Evolutionary conservation across 73 alveolate species (phyloP).

Genomic region (Diophrys appendiculata): DNA sequence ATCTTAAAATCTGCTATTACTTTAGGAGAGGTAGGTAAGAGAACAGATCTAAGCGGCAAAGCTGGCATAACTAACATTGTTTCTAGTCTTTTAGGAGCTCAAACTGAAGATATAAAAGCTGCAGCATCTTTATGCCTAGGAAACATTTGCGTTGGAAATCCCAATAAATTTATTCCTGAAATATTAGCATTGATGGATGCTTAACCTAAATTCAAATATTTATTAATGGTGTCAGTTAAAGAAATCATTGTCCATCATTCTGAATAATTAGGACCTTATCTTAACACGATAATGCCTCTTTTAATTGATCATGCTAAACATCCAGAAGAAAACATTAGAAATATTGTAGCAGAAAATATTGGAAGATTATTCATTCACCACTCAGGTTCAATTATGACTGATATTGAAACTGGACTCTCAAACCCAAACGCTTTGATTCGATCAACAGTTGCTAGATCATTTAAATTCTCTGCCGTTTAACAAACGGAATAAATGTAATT

Average conservation of each 20-base stretch:
- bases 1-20: conserved; percentile 50
- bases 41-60: conserved; percentile 45
- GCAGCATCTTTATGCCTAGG: conserved; percentile 87
- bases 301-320: conserved; percentile 67
- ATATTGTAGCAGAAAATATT: conserved; percentile 76
- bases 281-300: conserved; percentile 54
- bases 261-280: conserved; percentile 57
- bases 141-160: conserved; percentile 74
- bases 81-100: conserved; percentile 48
- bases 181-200: conserved; percentile 65
- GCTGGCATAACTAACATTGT: conserved; percentile 22
- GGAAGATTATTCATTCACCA: conserved; percentile 72
- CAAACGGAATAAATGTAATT: conserved; percentile 45
- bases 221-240: conserved; percentile 67
- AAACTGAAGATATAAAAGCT: conserved; percentile 63
- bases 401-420: conserved; percentile 26
- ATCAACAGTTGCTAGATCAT: conserved; percentile 60
- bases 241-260: conserved; percentile 69
- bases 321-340: conserved; percentile 75
- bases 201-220: conserved; percentile 45
- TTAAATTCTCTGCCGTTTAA: conserved; percentile 62
- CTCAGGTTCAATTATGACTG: conserved; percentile 57
- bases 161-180: conserved; percentile 59
- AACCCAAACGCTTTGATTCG: conserved; percentile 32
- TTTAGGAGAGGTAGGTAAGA: conserved; percentile 80